Conservation (phyloP, 371 early-diverging fungal genomes). For the Rhizopus delemar region DNA sequence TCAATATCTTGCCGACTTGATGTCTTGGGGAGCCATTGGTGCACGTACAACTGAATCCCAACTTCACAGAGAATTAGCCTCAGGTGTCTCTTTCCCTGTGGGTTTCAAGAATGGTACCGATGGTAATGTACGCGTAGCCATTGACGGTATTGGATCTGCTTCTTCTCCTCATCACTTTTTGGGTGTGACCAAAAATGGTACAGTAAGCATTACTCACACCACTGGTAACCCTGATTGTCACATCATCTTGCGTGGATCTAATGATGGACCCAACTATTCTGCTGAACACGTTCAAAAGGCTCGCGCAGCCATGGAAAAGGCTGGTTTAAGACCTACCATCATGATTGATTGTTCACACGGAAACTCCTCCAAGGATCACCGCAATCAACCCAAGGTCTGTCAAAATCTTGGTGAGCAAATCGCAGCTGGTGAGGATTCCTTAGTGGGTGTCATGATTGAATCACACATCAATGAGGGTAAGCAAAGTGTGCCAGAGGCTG, state of each 20-base stretch:
- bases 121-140: constrained; percentile 85
- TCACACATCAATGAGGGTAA: constrained; percentile 85
- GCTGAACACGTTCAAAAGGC: constrained; percentile 58
- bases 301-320: constrained; percentile 59
- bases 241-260: constrained; percentile 72
- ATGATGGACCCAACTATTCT: constrained; percentile 83
- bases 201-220: constrained; percentile 87
- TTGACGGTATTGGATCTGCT: constrained; percentile 92
- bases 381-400: constrained; percentile 70
- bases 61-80: constrained; percentile 91
- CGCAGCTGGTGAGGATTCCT: constrained; percentile 65
- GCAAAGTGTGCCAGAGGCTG: constrained; percentile 74
- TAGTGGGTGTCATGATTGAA: constrained; percentile 95
- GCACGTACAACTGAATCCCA: constrained; percentile 93
- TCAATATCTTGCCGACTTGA: constrained; percentile 89
- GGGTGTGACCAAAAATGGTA: constrained; percentile 91
- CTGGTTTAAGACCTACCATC: constrained; percentile 56
- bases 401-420: constrained; percentile 59
- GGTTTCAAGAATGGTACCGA: constrained; percentile 96
- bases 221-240: constrained; percentile 75
- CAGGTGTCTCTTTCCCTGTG: constrained; percentile 91
- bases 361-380: constrained; percentile 76
- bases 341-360: constrained; percentile 91
- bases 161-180: constrained; percentile 88
- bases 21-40: constrained; percentile 94